These are phyloP conservation scores for Salvia hispanica DNA, from an alignment of 257 asterid species.

Conservation along the genomic window DNA sequence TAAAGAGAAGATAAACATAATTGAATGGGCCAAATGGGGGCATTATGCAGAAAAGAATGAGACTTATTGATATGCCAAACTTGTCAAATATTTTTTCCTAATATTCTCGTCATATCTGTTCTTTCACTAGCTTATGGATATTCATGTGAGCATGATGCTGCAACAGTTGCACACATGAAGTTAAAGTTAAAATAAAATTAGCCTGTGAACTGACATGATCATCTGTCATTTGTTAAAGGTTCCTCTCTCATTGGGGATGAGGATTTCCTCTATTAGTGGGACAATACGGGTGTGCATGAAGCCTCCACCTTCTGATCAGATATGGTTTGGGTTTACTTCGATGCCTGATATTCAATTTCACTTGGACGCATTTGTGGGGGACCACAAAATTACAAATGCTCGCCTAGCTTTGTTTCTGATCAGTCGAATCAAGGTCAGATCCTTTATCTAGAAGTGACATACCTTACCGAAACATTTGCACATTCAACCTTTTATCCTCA, in stretches of 20 bases:
- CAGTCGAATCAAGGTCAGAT: conserved; percentile 78
- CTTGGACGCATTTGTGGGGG: conserved; percentile 84
- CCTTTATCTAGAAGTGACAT: conserved; percentile 19
- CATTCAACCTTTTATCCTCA: not conserved
- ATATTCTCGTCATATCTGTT: conserved; percentile 10
- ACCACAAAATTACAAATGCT: conserved; percentile 77
- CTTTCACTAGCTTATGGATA: not conserved
- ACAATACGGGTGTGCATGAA: conserved; percentile 69
- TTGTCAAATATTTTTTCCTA: not conserved
- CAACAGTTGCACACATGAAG: conserved; percentile 16
- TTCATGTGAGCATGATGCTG: conserved; percentile 8
- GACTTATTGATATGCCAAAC: conserved; percentile 5
- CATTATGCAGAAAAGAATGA: not conserved
- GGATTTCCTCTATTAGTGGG: conserved; percentile 79
- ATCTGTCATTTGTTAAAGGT: conserved; percentile 56
- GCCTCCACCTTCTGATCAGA: conserved; percentile 97
- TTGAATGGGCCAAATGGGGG: not conserved
- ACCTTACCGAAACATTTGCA: conserved; percentile 15
- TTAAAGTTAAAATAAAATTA: conserved; percentile 5
- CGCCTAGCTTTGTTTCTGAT: conserved; percentile 72
- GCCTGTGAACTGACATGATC: conserved; percentile 26
- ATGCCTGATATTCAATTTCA: conserved; percentile 90
- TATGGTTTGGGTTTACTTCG: conserved; percentile 86
- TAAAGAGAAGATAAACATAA: not conserved
- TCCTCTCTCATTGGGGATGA: conserved; percentile 76